Conservation (phyloP, 495 filamentous ascomycete genomes). For the Achaetomiella virescens region DNA sequence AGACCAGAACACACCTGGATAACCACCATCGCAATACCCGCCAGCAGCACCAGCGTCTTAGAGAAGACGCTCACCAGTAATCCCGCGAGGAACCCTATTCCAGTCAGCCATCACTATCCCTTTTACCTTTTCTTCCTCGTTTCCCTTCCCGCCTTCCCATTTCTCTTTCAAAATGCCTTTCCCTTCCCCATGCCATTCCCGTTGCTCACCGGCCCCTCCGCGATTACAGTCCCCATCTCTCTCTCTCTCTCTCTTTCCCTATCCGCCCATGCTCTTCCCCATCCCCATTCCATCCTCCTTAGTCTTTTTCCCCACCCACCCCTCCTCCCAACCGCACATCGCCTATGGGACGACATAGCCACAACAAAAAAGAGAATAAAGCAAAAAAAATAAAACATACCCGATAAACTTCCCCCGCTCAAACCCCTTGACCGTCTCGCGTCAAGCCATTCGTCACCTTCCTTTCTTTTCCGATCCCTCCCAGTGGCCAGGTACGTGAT, state of each 20-base stretch:
- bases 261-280: too few species aligned
- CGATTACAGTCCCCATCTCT: too few species aligned
- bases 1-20: constrained; percentile 59
- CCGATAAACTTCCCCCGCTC: constrained; percentile 62
- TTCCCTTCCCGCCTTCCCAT: background rate
- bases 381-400: constrained; percentile 26
- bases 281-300: too few species aligned
- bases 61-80: constrained; percentile 70
- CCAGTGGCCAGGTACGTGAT: background rate
- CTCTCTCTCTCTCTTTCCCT: too few species aligned
- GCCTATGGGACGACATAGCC: too few species aligned
- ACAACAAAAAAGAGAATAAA: background rate
- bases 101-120: background rate
- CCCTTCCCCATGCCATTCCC: too few species aligned
- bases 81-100: constrained; percentile 58
- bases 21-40: constrained; percentile 64
- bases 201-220: too few species aligned
- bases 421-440: constrained; percentile 58
- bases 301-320: too few species aligned
- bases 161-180: background rate
- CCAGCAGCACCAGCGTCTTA: constrained; percentile 61
- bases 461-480: background rate
- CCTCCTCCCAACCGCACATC: too few species aligned
- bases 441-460: constrained; percentile 40
- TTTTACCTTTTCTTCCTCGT: background rate